phyloP scores from a whole-genome alignment of 1,139 yeast genomes.

The Protomyces inundatus region DNA sequence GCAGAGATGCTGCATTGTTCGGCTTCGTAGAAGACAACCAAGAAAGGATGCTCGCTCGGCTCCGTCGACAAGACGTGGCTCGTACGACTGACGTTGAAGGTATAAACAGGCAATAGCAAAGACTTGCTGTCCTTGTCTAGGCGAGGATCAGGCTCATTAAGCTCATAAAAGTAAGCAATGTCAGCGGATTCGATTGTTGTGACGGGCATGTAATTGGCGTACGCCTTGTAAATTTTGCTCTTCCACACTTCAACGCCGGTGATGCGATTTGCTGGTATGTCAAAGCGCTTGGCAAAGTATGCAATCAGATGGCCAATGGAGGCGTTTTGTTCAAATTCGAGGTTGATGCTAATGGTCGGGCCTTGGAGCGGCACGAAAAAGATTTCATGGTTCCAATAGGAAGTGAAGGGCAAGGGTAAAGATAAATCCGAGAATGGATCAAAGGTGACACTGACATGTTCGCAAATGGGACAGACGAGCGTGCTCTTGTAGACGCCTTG shows the following conservation, averaged over 20 bases:
- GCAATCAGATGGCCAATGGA: constrained; percentile 59
- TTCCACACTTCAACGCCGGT: constrained; percentile 69
- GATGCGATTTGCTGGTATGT: constrained; percentile 44
- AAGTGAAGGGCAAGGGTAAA: constrained; percentile 74
- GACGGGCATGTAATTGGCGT: constrained; percentile 59
- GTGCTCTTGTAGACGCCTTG: constrained; percentile 90
- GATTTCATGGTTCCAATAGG: constrained; percentile 66
- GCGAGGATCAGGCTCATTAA: constrained; percentile 41
- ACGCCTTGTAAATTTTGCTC: constrained; percentile 62
- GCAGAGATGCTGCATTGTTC: constrained; percentile 52
- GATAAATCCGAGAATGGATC: constrained; percentile 93
- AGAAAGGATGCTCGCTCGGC: constrained; percentile 65
- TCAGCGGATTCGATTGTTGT: constrained; percentile 57
- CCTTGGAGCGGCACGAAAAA: constrained; percentile 55
- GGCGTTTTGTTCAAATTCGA: constrained; percentile 64
- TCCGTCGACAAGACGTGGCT: constrained; percentile 42
- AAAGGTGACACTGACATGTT: constrained; percentile 76
- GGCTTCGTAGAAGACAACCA: constrained; percentile 51
- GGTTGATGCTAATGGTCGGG: constrained; percentile 44
- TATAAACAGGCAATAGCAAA: constrained; percentile 61
- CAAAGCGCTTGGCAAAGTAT: constrained; percentile 54
- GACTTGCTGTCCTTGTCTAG: constrained; percentile 37
- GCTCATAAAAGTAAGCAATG: constrained; percentile 63
- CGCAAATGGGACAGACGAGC: constrained; percentile 78
- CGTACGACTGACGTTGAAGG: background rate